Percentiles rank a stretch among this genome's conserved stretches.
Evolutionary conservation across 2,329 filamentous ascomycete species (phyloP).

Genomic region (Stachybotrys elegans): DNA sequence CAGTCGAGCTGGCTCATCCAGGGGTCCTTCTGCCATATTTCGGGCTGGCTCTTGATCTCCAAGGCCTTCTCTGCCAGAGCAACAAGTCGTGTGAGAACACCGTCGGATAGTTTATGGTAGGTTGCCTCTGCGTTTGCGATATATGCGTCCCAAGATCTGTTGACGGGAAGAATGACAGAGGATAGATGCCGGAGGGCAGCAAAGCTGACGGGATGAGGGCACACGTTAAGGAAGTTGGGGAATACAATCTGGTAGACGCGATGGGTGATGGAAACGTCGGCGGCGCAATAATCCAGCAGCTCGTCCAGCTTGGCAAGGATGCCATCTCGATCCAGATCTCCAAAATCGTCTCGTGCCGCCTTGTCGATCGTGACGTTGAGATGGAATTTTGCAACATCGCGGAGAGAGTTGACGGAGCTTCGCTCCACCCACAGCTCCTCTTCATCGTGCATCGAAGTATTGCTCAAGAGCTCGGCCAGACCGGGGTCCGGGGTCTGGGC

Average conservation of each 20-base stretch:
- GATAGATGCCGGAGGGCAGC: slow-evolving; percentile 90
- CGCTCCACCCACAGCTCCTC: slow-evolving; percentile 93
- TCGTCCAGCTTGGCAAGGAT: slow-evolving; percentile 70
- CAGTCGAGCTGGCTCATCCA: slow-evolving; percentile 95
- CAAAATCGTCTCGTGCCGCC: slow-evolving; percentile 78
- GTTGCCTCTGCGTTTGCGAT: slow-evolving; percentile 78
- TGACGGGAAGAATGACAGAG: slow-evolving; percentile 84
- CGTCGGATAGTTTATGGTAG: slow-evolving; percentile 70
- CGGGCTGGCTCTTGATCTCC: slow-evolving; percentile 62
- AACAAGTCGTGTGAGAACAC: slow-evolving; percentile 71
- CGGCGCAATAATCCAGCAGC: slow-evolving; percentile 88
- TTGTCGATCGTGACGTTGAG: slow-evolving; percentile 91
- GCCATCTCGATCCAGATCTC: slow-evolving; percentile 68
- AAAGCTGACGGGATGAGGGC: slow-evolving; percentile 96
- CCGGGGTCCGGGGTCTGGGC: slow-evolving; percentile 67
- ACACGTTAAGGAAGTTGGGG: slow-evolving; percentile 80
- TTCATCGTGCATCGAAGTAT: slow-evolving; percentile 71
- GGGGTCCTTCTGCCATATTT: slow-evolving; percentile 72
- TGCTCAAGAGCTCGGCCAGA: slow-evolving; percentile 65
- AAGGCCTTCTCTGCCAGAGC: slow-evolving; percentile 73
- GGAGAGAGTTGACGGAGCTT: slow-evolving; percentile 90
- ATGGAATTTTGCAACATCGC: slow-evolving; percentile 95
- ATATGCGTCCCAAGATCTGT: slow-evolving; percentile 84
- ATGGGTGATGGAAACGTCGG: slow-evolving; percentile 89
- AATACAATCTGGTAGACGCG: slow-evolving; percentile 93